Evolutionary conservation across 441 rosid genomes (phyloP), one percentile per base, ranked within the genome.

Genomic region (Melastoma candidum): DNA sequence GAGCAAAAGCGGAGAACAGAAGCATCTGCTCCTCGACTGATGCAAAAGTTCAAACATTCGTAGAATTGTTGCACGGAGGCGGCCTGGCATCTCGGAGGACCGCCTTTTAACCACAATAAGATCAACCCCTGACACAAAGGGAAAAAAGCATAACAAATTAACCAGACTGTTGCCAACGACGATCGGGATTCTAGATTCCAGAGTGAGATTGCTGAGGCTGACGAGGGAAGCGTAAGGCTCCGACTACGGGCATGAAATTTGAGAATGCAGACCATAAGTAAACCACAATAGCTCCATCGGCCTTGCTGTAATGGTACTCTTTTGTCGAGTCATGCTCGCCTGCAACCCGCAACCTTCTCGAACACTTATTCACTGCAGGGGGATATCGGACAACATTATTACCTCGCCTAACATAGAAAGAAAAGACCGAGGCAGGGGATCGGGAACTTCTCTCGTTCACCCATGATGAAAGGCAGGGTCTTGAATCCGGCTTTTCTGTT

Each of bases 381-480:
- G 3, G 7, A 46, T 39, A n/a, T 43, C 51, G 11, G 2, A 4
- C 12, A 2, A 26, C n/a, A 26, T 44, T 12, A 12, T 12, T 9
- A 7, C 17, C 17, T n/a, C 51, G 9, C 10, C 17, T 2, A 4
- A 48, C 13, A 48, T 27, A 4, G 29, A 29, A 7, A 52, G 17
- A 29, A 29, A 12, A 52, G 7, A 26, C 46, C 12, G 24, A 14
- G 2, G 25, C 46, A 0, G 7, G 7, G 1, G 54, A 36, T 41
- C 7, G 17, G 17, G 55, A 25, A 24, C 7, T 29, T 29, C 36
- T 29, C 36, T 29, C 3, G 7, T 32, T 61, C 45, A 77, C 82
- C 70, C 69, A 80, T 80, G 25, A 80, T 66, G 44, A 72, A 80
- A 48, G 85, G 85, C 70, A 80, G 57, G 54, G 85, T 65, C 64